Evolutionary conservation across 1,284 basidiomycete genomes (phyloP).

Genomic region (Earliella scabrosa): DNA sequence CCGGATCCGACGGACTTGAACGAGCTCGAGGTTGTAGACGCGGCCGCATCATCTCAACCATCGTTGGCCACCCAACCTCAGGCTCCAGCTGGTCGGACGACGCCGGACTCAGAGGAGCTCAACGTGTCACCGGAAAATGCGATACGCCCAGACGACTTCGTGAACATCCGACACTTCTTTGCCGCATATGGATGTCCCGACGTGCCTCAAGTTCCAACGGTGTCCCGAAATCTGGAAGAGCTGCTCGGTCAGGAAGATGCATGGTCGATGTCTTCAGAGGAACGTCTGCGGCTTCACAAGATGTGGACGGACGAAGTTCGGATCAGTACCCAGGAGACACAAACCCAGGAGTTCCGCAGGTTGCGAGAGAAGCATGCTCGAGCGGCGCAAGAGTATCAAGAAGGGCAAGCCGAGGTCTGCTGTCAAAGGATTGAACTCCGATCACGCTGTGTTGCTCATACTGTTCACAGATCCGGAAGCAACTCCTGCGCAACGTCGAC

Average conservation of each 20-base stretch:
- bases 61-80: too few species aligned
- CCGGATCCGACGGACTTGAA: slow-evolving; percentile 22
- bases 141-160: slow-evolving; percentile 32
- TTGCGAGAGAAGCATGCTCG: slow-evolving; percentile 38
- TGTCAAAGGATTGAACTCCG: too few species aligned
- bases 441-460: not conserved
- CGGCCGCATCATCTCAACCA: too few species aligned
- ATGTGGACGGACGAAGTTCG: slow-evolving; percentile 31
- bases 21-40: slow-evolving; percentile 4
- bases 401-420: slow-evolving; percentile 42
- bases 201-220: slow-evolving; percentile 22
- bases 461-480: slow-evolving; percentile 36
- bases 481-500: slow-evolving; percentile 55
- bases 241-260: slow-evolving; percentile 24
- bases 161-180: slow-evolving; percentile 30
- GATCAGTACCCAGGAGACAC: slow-evolving; percentile 33
- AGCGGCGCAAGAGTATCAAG: slow-evolving; percentile 35
- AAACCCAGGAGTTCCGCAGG: slow-evolving; percentile 41
- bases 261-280: slow-evolving; percentile 32
- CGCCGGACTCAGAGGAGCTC: too few species aligned
- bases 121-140: not conserved
- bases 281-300: slow-evolving; percentile 28
- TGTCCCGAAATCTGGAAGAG: slow-evolving; percentile 11
- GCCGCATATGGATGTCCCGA: slow-evolving; percentile 22
- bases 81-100: too few species aligned